These are phyloP conservation scores for Antitrichia curtipendula DNA, from an alignment of 225 moss, liverwort and hornwort species.

Conservation along the genomic window DNA sequence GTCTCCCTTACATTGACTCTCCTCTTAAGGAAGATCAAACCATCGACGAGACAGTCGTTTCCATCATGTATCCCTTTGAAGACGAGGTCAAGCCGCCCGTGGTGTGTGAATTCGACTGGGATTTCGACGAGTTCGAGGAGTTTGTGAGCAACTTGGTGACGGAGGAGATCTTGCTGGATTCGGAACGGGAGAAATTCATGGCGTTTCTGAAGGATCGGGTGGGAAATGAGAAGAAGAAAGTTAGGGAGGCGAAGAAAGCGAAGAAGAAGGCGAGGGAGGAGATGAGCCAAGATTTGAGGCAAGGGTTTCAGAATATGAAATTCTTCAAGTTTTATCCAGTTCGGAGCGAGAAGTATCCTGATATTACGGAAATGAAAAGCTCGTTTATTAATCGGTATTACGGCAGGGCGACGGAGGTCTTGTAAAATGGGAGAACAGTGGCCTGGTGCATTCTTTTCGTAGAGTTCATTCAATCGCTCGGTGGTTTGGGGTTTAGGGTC, in stretches of 20 bases:
- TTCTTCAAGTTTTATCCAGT: slow-evolving; percentile 58
- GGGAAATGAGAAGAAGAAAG: slow-evolving; percentile 31
- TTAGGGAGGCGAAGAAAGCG: slow-evolving; percentile 28
- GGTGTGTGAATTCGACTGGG: slow-evolving; percentile 76
- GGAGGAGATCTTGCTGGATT: slow-evolving; percentile 30
- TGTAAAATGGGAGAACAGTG: background rate
- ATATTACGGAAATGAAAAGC: slow-evolving; percentile 29
- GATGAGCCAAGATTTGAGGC: slow-evolving; percentile 41
- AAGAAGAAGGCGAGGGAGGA: slow-evolving; percentile 45
- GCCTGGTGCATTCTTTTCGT: background rate
- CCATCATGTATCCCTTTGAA: slow-evolving; percentile 66
- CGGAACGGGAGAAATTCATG: slow-evolving; percentile 45
- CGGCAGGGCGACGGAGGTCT: background rate
- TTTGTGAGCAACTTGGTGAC: slow-evolving; percentile 27
- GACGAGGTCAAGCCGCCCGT: slow-evolving; percentile 63
- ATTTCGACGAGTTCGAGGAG: slow-evolving; percentile 63
- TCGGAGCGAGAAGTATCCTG: slow-evolving; percentile 40
- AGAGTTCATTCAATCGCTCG: background rate
- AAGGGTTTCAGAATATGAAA: slow-evolving; percentile 37
- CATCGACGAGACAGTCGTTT: slow-evolving; percentile 47
- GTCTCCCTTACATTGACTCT: slow-evolving; percentile 75
- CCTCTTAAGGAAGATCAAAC: slow-evolving; percentile 64
- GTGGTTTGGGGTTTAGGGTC: background rate
- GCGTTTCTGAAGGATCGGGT: slow-evolving; percentile 28
- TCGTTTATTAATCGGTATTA: slow-evolving; percentile 14